A percentile compares a stretch with the other conserved stretches of the same genome.
These are phyloP conservation scores for Collybia mongolica DNA, from an alignment of 768 basidiomycete species.

Conservation along the genomic window DNA sequence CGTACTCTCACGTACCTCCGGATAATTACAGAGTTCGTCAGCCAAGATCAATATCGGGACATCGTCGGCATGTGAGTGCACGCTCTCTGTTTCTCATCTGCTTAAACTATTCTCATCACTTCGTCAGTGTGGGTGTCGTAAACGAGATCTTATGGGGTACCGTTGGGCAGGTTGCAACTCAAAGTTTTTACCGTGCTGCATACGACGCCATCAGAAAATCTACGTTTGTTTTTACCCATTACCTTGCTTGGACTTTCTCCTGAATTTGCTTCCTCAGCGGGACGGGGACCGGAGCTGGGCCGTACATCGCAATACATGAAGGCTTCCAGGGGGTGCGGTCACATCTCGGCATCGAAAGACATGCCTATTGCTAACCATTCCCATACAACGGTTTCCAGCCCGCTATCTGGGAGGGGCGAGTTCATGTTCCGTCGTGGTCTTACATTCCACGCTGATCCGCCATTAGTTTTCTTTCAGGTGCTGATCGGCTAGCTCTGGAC, in stretches of 20 bases:
- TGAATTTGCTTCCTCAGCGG: constrained; percentile 72
- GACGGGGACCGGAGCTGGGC: constrained; percentile 66
- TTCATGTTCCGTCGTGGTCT: constrained; percentile 12
- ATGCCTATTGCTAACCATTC: constrained; percentile 7
- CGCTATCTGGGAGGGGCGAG: constrained; percentile 44
- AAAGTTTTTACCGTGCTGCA: constrained; percentile 56
- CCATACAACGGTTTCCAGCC: constrained; percentile 23
- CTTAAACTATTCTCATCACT: background rate
- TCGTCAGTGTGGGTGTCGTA: constrained; percentile 35
- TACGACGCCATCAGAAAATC: constrained; percentile 43
- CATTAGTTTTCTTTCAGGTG: constrained; percentile 48
- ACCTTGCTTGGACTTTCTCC: constrained; percentile 10
- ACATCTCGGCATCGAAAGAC: constrained; percentile 25
- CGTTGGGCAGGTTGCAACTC: constrained; percentile 54
- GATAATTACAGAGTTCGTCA: constrained; percentile 76
- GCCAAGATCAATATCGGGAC: constrained; percentile 51
- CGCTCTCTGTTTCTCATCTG: constrained; percentile 4
- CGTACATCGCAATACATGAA: constrained; percentile 48
- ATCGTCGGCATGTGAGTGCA: constrained; percentile 27
- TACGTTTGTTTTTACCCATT: constrained; percentile 26
- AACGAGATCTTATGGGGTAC: constrained; percentile 55
- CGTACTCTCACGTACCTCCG: constrained; percentile 76
- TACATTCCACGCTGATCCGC: background rate
- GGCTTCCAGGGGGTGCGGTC: constrained; percentile 54
- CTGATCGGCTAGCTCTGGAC: constrained; percentile 63